A percentile compares a stretch with the other conserved stretches of the same genome.
Evolutionary conservation across 1,284 basidiomycete species (phyloP).

Genomic region (Omphalotus olearius): DNA sequence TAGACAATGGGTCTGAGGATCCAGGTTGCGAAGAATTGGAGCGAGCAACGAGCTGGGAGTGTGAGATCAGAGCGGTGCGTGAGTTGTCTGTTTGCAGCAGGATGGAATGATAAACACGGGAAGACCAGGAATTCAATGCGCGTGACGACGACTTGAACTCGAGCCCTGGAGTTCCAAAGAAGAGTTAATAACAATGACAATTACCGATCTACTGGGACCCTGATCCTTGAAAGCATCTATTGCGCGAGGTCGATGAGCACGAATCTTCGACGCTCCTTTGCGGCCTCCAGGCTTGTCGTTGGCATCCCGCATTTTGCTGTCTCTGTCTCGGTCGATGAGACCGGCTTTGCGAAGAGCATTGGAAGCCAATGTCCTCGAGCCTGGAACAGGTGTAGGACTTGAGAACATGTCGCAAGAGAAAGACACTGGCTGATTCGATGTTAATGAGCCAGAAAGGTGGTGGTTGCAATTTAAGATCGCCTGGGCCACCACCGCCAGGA

Average conservation of each 20-base stretch:
- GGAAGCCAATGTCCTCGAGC: constrained; percentile 51
- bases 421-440: constrained; percentile 19
- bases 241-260: constrained; percentile 53
- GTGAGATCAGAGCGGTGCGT: constrained; percentile 19
- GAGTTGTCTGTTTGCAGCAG: constrained; percentile 23
- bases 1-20: constrained; percentile 44
- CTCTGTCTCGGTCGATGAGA: constrained; percentile 68
- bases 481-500: background rate
- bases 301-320: constrained; percentile 66
- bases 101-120: constrained; percentile 25
- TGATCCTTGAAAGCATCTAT: constrained; percentile 57
- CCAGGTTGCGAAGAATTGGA: constrained; percentile 28
- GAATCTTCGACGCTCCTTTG: constrained; percentile 56
- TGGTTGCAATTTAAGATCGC: constrained; percentile 3
- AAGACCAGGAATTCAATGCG: constrained; percentile 29
- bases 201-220: constrained; percentile 55
- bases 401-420: constrained; percentile 37
- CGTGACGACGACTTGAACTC: constrained; percentile 16
- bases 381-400: constrained; percentile 44
- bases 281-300: constrained; percentile 64
- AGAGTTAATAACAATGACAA: constrained; percentile 37
- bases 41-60: constrained; percentile 19
- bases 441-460: constrained; percentile 4
- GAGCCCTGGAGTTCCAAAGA: constrained; percentile 28
- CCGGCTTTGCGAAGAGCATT: constrained; percentile 64